Evolutionary conservation across 148 eudicot genomes (phyloP), one percentile per base, ranked within the genome.

Genomic region (Hydrangea macrophylla): DNA sequence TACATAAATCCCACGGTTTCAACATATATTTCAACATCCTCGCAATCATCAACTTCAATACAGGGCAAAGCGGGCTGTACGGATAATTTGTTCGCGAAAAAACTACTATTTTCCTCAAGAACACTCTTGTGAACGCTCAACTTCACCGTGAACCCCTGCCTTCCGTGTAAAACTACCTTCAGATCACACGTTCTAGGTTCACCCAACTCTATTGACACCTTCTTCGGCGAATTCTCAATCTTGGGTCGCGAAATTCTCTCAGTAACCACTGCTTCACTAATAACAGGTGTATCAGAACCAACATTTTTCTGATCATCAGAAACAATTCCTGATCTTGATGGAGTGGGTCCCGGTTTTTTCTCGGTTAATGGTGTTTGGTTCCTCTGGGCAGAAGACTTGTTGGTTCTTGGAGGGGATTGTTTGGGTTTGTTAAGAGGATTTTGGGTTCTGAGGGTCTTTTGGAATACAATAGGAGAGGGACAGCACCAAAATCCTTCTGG

Each of bases 401-500:
- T n/a, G 22, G 69, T 64, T 32, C 76, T 51, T 55, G 69, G 81
- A 39, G 65, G 72, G 64, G 79, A 33, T 9, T 77, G 56, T 76
- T 85, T 87, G n/a, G 85, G 68, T 71, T 84, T 92, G 78, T 75
- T 85, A 15, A 75, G 55, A 55, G 85, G 80, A 70, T 69, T 72
- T 55, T 78, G 90, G 27, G 88, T 33, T 75, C 85, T 92, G 28
- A 75, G 63, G 61, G 79, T 77, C 62, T 87, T 92, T 44, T 84
- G 97, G 63, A 89, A 89, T 32, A 67, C 92, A 58, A 75, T 85
- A 24, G 97, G 96, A 24, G 97, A 83, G 45, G 97, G 96, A 30
- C 97, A 92, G 24, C 97, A 92, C 97, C 97, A 92, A 57, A 92
- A 92, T 13, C 97, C 97, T 26, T 92, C 97, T 22, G 97, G 96